Evolutionary conservation across 495 filamentous ascomycete genomes (phyloP).

Genomic region (Xylaria palmicola): DNA sequence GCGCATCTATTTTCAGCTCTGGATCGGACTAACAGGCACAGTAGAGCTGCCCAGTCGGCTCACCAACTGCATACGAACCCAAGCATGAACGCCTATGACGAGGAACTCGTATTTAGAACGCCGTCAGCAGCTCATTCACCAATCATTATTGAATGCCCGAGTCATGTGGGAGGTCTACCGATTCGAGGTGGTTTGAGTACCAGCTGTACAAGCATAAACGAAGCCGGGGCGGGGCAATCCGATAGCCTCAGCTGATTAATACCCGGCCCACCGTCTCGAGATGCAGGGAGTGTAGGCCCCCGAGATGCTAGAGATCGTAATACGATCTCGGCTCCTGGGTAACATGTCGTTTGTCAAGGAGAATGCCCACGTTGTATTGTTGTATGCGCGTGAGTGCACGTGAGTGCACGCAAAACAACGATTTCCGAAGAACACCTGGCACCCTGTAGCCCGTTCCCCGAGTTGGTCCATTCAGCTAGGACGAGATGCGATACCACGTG

Average conservation of each 20-base stretch:
- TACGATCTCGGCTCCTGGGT: no score
- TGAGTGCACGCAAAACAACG: no score
- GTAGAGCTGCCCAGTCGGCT: neutral
- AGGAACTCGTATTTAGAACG: neutral
- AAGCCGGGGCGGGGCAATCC: neutral
- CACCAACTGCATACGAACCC: neutral
- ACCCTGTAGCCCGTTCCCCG: no score
- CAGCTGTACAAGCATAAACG: neutral
- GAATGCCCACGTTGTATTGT: no score
- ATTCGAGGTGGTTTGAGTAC: neutral
- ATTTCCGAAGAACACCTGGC: no score
- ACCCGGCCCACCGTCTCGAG: no score
- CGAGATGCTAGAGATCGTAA: no score
- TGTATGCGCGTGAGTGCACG: no score
- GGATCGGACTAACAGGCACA: neutral
- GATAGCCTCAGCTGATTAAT: neutral
- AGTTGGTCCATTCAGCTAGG: conserved; percentile 2
- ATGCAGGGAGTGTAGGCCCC: no score
- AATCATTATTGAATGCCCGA: neutral
- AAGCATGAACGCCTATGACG: neutral
- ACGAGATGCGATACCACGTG: neutral
- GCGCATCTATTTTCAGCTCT: neutral
- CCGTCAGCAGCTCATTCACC: neutral
- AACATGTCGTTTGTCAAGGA: no score
- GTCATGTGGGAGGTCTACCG: neutral